Conservation (phyloP, 129 eudicot species). For the Pulicaria dysenterica region DNA sequence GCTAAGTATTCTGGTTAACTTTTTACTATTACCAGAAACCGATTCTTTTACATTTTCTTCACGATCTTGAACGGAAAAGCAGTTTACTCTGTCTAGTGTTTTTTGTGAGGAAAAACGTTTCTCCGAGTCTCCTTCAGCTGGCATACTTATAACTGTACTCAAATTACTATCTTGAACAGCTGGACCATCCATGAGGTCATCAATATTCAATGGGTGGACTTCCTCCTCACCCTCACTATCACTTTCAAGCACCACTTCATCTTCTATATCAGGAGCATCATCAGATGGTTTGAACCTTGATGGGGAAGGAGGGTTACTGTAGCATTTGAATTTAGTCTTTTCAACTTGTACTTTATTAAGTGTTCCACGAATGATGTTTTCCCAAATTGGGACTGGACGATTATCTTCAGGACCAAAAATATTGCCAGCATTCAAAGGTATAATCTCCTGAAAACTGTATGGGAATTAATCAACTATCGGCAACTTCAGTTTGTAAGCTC, state of each 20-base stretch:
- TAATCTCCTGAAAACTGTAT: slow-evolving; percentile 84
- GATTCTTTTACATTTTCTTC: slow-evolving; percentile 37
- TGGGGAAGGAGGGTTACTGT: slow-evolving; percentile 94
- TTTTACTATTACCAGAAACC: slow-evolving; percentile 16
- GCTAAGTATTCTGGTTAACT: slow-evolving; percentile 56
- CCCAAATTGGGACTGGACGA: slow-evolving; percentile 86
- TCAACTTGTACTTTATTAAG: slow-evolving; percentile 56
- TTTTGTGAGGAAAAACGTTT: slow-evolving; percentile 58
- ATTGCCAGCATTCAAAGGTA: slow-evolving; percentile 89
- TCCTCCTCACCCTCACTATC: slow-evolving; percentile 86
- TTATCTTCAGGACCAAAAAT: slow-evolving; percentile 90
- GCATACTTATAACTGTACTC: slow-evolving; percentile 1
- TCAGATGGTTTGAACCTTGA: slow-evolving; percentile 75
- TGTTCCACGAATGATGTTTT: slow-evolving; percentile 74
- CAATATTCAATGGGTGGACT: slow-evolving; percentile 61
- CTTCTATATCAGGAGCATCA: slow-evolving; percentile 76
- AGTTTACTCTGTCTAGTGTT: slow-evolving; percentile 55
- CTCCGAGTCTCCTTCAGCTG: slow-evolving; percentile 35
- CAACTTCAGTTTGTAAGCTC: slow-evolving; percentile 4
- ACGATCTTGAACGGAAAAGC: slow-evolving; percentile 47
- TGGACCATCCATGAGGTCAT: slow-evolving; percentile 43
- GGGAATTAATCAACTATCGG: background rate
- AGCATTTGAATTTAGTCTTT: slow-evolving; percentile 59
- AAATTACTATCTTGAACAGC: slow-evolving; percentile 8
- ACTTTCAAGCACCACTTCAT: slow-evolving; percentile 63